Evolutionary conservation across 2,329 filamentous ascomycete genomes (phyloP), one percentile per base, ranked within the genome.

Genomic region (Fusarium torulosum): DNA sequence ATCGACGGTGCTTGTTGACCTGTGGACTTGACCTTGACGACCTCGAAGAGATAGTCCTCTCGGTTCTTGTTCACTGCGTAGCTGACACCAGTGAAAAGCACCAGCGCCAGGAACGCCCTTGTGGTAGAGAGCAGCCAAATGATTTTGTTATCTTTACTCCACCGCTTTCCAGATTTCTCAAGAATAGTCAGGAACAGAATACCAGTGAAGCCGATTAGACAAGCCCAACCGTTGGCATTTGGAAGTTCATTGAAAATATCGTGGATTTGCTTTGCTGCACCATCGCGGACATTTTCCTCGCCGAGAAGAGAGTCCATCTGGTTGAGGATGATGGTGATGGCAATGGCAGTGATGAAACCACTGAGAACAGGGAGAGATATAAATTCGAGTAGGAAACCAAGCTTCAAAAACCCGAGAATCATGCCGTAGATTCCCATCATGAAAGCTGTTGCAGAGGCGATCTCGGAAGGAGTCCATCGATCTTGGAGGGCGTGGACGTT

Each of bases 331-430:
- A 91, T 90, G 29, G 87, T 88, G 46, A 91, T 85, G 23, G 87
- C 88, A 2, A 88, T 88, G 3, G 88, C 88, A 0, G 87, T 88
- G 68, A 91, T 89, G 77, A 90, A 90, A 6, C 88, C 88, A 8
- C 82, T 87, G 1, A 91, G 81, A 2, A 90, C 86, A 0, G 88
- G 88, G 2, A 88, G 82, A 0, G 88, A 90, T 67, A 91, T 86
- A 69, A 89, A 90, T 61, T 91, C 87, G 20, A 91, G 81, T 7
- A 90, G 79, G 73, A 89, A 91, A 1, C 88, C 88, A 7, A 90
- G 83, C 52, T 87, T 88, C 21, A 90, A 79, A 2, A 90, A 79
- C 0, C 88, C 88, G 4, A 91, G 77, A 17, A 82, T 80, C 21
- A 90, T 81, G 17, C 84, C 81, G 69, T 87, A 89, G 4, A 89